Conservation (phyloP, 2,329 filamentous ascomycete genomes). For the Sclerotinia glacialis region DNA sequence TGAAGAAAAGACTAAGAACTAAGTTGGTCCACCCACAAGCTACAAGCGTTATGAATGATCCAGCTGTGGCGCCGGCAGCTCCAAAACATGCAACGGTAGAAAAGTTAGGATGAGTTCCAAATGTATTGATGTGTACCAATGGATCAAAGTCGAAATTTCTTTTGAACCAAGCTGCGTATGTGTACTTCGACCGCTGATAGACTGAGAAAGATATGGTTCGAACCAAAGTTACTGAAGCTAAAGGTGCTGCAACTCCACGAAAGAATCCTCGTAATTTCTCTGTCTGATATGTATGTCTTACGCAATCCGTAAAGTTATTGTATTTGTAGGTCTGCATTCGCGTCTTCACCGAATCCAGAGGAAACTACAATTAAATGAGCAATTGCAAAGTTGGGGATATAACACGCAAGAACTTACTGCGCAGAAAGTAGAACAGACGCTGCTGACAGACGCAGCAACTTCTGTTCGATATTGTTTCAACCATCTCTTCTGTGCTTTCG, state of each 20-base stretch:
- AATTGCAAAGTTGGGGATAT: background rate
- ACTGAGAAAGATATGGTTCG: slow-evolving; percentile 77
- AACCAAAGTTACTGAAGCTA: slow-evolving; percentile 74
- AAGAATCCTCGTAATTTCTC: slow-evolving; percentile 78
- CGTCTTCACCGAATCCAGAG: slow-evolving; percentile 84
- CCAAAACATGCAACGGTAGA: slow-evolving; percentile 75
- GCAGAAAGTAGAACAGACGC: slow-evolving; percentile 71
- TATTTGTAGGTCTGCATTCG: slow-evolving; percentile 87
- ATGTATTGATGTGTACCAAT: slow-evolving; percentile 67
- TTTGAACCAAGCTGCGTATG: slow-evolving; percentile 68
- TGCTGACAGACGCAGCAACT: slow-evolving; percentile 73
- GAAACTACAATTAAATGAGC: slow-evolving; percentile 51
- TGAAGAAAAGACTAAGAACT: slow-evolving; percentile 3
- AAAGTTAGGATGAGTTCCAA: slow-evolving; percentile 67
- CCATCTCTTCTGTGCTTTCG: slow-evolving; percentile 48
- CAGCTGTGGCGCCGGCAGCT: slow-evolving; percentile 73
- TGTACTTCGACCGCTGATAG: slow-evolving; percentile 74
- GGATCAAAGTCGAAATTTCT: slow-evolving; percentile 66
- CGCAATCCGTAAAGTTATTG: slow-evolving; percentile 69
- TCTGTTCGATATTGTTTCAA: slow-evolving; percentile 77
- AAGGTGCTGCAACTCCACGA: slow-evolving; percentile 75
- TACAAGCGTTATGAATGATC: slow-evolving; percentile 74
- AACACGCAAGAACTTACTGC: slow-evolving; percentile 48
- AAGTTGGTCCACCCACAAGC: slow-evolving; percentile 60
- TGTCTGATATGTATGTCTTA: slow-evolving; percentile 69